phyloP scores from a whole-genome alignment of 768 basidiomycete genomes.

The Leccinellum albellum region DNA sequence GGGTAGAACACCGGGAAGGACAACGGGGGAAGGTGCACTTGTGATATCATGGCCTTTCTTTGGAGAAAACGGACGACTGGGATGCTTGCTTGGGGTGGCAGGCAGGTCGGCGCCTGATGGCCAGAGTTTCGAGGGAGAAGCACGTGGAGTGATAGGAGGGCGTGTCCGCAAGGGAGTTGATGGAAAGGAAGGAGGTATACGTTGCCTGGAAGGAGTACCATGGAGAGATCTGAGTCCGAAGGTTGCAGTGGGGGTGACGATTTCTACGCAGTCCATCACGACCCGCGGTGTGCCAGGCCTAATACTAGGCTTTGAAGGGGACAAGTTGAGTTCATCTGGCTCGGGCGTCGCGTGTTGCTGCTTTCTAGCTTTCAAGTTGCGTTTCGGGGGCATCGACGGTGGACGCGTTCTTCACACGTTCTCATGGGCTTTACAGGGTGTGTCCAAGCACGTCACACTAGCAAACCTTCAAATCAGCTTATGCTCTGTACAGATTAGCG shows the following conservation, averaged over 20 bases:
- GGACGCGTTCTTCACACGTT: conserved; percentile 23
- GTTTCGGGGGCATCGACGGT: conserved; percentile 38
- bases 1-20: conserved; percentile 33
- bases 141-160: conserved; percentile 13
- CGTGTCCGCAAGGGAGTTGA: conserved; percentile 14
- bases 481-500: conserved; percentile 52
- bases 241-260: conserved; percentile 29
- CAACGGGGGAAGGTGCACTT: conserved; percentile 13
- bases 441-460: neutral
- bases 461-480: neutral
- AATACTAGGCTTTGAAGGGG: conserved; percentile 25
- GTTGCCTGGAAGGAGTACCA: conserved; percentile 18
- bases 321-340: conserved; percentile 31
- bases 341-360: conserved; percentile 9
- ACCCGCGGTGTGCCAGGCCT: conserved; percentile 16
- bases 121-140: conserved; percentile 15
- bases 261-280: conserved; percentile 32
- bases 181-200: conserved; percentile 5
- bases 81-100: conserved; percentile 15
- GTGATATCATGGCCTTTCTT: conserved; percentile 7
- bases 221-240: too few species aligned
- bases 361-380: conserved; percentile 34
- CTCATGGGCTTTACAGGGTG: conserved; percentile 63
- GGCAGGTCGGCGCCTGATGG: conserved; percentile 6
- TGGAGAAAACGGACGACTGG: conserved; percentile 8